phyloP scores from a whole-genome alignment of 352 stramenopile species.

The Phytophthora tubulina region DNA sequence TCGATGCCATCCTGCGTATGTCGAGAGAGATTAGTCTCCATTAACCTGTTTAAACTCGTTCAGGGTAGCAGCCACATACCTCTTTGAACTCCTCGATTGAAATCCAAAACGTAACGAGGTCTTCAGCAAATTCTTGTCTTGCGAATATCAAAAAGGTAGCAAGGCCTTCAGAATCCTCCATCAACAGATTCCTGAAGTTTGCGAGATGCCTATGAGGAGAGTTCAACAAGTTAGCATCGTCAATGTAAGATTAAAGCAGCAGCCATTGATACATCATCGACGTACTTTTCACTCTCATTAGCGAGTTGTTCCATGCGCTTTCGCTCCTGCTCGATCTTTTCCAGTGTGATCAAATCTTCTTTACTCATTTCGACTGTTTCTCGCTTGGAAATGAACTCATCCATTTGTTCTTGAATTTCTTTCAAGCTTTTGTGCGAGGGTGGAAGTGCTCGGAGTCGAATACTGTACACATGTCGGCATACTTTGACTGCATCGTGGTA shows the following conservation, averaged over 20 bases:
- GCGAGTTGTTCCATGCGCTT: conserved; percentile 31
- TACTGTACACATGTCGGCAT: conserved; percentile 33
- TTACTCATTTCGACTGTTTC: conserved; percentile 45
- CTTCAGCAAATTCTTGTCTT: conserved; percentile 61
- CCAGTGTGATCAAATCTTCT: conserved; percentile 45
- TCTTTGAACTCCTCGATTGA: conserved; percentile 67
- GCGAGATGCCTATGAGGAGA: conserved; percentile 37
- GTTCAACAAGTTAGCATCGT: too few species aligned
- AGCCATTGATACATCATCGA: background rate
- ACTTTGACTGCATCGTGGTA: conserved; percentile 41
- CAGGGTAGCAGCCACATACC: conserved; percentile 23
- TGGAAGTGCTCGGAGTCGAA: conserved; percentile 19
- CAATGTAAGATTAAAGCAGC: too few species aligned
- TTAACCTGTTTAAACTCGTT: background rate
- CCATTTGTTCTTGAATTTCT: conserved; percentile 34
- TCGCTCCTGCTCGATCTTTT: conserved; percentile 28
- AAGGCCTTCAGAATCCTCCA: conserved; percentile 45
- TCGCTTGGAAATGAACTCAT: conserved; percentile 51
- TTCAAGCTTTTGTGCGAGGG: conserved; percentile 25
- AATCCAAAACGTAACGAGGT: conserved; percentile 69
- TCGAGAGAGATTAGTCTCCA: background rate
- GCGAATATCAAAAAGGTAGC: conserved; percentile 56
- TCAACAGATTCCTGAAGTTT: conserved; percentile 49
- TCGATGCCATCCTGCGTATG: conserved; percentile 32
- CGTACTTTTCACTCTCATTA: conserved; percentile 48